Evolutionary conservation across 768 basidiomycete species (phyloP), one percentile per base, ranked within the genome.

Genomic region (Pisolithus microcarpus): DNA sequence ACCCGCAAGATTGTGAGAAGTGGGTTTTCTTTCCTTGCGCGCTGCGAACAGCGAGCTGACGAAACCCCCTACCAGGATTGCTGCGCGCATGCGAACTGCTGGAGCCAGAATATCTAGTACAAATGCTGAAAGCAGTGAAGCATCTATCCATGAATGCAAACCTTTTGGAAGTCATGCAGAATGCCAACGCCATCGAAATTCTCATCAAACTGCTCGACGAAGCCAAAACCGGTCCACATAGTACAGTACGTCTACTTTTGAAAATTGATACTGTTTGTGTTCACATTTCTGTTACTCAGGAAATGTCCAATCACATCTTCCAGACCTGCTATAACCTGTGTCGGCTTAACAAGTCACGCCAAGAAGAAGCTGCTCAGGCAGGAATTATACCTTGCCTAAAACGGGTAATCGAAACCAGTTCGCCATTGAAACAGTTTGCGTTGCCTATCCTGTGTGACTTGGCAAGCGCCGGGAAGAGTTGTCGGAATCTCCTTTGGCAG

Each of bases 291-390:
- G 19, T 38, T 46, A 36, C 31, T 21, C 62, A 97, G 91, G 95
- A 99, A 79, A 88, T 97, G 68, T 86, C 91, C 46, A 98, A 97
- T 56, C 92, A 97, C 60, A 83, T 96, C 53, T 93, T 98, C 77
- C 94, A 96, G 69, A 92, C 93, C 2, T 91, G 94, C 61, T 98
- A 91, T 74, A 95, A 95, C 58, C 84, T 99, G 16, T 97, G 94
- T 64, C 82, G 94, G 6, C 72, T 99, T 53, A 94, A 94, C 70
- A 96, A 96, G 69, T 80, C 83, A 2, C 76, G 96, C 46, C 95
- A 98, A 66, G 96, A 97, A n/a, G 96, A 98, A 66, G 93, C 96
- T 11, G 95, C 94, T 1, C 87, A 93, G 62, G 91, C 91, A 7
- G 95, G 94, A 10, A 91, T 96, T 51, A 84, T 99, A 23, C 94